Evolutionary conservation across 192 early-diverging fungal species (phyloP).

Genomic region (Chytriomyces sp.): DNA sequence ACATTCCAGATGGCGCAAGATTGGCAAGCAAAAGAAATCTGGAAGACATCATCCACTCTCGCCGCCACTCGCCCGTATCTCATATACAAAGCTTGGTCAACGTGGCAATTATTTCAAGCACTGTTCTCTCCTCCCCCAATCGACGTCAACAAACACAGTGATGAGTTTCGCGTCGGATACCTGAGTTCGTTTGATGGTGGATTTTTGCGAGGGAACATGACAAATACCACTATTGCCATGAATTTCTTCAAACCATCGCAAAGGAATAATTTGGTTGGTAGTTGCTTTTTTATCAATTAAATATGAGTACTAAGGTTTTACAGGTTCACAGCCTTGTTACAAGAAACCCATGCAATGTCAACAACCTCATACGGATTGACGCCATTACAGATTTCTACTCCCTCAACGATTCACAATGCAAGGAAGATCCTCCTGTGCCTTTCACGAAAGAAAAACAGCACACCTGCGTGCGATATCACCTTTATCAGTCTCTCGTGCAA

Average conservation of each 20-base stretch:
- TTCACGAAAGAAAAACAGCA: not conserved
- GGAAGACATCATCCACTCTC: not conserved
- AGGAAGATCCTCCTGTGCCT: not conserved
- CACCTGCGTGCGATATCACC: slow-evolving; percentile 12
- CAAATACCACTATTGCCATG: not conserved
- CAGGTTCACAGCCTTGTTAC: slow-evolving; percentile 6
- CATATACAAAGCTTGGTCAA: not conserved
- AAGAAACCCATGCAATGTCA: not conserved
- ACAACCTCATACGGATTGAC: not conserved
- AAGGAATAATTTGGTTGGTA: slow-evolving; percentile 15
- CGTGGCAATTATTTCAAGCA: not conserved
- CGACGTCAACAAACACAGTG: not conserved
- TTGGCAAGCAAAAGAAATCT: not conserved
- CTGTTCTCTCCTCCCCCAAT: slow-evolving; percentile 1
- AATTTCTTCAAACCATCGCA: slow-evolving; percentile 19
- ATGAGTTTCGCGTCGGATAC: slow-evolving; percentile 1
- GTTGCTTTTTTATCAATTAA: not conserved
- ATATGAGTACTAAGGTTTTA: not conserved
- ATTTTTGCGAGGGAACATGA: not conserved
- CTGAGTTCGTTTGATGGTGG: not conserved
- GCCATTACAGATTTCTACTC: not conserved
- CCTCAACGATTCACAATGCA: not conserved
- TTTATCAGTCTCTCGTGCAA: not conserved
- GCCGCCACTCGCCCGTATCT: not conserved
- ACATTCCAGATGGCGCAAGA: not conserved